Conservation (phyloP, 2,329 filamentous ascomycete genomes). For the Penicillium freii region DNA sequence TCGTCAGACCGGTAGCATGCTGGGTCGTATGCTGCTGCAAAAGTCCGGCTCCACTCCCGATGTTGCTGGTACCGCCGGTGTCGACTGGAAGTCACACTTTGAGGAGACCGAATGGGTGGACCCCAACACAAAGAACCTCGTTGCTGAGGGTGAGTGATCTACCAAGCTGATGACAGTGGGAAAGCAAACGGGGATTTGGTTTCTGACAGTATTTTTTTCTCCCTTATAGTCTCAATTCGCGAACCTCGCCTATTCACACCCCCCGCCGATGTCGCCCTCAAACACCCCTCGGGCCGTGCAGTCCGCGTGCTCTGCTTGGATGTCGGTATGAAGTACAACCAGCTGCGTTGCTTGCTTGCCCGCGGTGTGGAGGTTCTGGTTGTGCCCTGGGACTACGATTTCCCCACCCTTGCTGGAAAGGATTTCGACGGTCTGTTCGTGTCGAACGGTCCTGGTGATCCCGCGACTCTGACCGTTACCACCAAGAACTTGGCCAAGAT, state of each 20-base stretch:
- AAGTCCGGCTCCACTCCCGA: constrained; percentile 49
- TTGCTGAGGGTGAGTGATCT: constrained; percentile 75
- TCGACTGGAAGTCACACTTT: constrained; percentile 60
- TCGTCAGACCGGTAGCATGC: constrained; percentile 90
- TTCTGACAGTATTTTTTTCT: constrained; percentile 3
- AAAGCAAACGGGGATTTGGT: constrained; percentile 34
- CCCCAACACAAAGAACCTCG: constrained; percentile 88
- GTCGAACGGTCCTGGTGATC: constrained; percentile 96
- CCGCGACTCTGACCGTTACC: constrained; percentile 74
- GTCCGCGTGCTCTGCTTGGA: constrained; percentile 90
- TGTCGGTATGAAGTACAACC: constrained; percentile 98
- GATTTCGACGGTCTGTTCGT: constrained; percentile 97
- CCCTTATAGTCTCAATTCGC: constrained; percentile 74
- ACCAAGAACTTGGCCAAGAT: constrained; percentile 75
- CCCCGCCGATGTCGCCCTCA: constrained; percentile 65
- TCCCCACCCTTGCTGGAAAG: constrained; percentile 70
- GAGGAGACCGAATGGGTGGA: constrained; percentile 85
- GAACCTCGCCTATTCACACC: constrained; percentile 83
- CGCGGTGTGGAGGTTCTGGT: constrained; percentile 92
- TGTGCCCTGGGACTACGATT: constrained; percentile 94
- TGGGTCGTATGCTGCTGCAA: constrained; percentile 81
- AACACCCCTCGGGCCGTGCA: constrained; percentile 82
- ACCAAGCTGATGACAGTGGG: background rate
- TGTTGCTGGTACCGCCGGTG: constrained; percentile 43
- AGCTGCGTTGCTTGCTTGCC: constrained; percentile 86